These are phyloP conservation scores for Globisporangium viniferum DNA, from an alignment of 352 stramenopile species.

Conservation along the genomic window DNA sequence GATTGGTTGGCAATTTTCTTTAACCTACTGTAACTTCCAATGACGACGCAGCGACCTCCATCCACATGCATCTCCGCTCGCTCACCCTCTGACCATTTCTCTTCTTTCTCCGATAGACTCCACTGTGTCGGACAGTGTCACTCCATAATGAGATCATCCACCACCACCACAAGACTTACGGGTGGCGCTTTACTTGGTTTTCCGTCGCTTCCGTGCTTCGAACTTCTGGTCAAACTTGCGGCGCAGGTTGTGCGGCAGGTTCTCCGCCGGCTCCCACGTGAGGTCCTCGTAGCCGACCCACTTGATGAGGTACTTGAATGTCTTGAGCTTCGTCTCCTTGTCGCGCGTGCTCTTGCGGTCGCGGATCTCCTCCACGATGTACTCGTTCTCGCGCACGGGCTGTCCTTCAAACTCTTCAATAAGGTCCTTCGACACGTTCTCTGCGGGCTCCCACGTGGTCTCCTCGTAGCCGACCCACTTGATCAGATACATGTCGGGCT, in stretches of 20 bases:
- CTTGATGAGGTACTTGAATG: constrained; percentile 81
- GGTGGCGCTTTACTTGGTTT: constrained; percentile 2
- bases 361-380: constrained; percentile 68
- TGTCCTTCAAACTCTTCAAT: constrained; percentile 79
- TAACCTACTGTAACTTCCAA: neutral
- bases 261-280: constrained; percentile 76
- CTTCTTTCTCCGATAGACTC: neutral
- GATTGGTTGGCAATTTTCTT: neutral
- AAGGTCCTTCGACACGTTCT: constrained; percentile 76
- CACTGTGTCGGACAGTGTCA: neutral
- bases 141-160: neutral
- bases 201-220: constrained; percentile 26
- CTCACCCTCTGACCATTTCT: neutral
- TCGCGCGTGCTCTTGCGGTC: constrained; percentile 65
- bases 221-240: constrained; percentile 81
- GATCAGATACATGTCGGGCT: constrained; percentile 71
- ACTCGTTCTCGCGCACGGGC: constrained; percentile 72
- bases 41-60: neutral
- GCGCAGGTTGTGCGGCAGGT: constrained; percentile 73
- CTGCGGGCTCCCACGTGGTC: constrained; percentile 70
- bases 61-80: neutral
- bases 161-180: neutral
- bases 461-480: constrained; percentile 84
- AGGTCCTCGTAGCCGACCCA: constrained; percentile 81
- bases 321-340: constrained; percentile 63